Conservation (phyloP, 176 grass and related monocot species). For the Otatea glauca region DNA sequence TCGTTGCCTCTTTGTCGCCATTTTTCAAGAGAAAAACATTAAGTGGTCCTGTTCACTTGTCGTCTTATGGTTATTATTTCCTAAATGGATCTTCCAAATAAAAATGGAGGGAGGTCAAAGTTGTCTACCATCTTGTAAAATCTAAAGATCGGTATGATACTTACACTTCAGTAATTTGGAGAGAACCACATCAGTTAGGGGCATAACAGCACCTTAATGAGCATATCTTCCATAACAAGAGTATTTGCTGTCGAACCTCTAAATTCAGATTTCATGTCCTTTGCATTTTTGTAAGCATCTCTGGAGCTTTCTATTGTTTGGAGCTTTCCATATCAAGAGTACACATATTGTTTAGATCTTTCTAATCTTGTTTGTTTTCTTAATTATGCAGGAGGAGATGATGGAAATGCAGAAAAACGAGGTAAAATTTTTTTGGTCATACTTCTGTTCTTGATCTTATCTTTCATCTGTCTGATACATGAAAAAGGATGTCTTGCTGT, state of each 20-base stretch:
- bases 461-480: neutral
- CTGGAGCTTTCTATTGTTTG: neutral
- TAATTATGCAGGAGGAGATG: constrained; percentile 67
- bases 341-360: constrained; percentile 5
- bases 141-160: neutral
- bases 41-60: neutral
- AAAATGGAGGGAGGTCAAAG: neutral
- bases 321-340: neutral
- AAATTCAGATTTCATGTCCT: neutral
- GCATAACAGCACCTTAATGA: neutral
- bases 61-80: neutral
- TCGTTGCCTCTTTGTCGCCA: neutral
- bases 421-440: constrained; percentile 42
- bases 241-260: neutral
- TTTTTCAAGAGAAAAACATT: neutral
- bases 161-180: neutral
- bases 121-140: neutral
- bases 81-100: neutral
- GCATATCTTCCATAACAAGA: neutral
- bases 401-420: constrained; percentile 81
- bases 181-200: neutral
- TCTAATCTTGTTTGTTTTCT: constrained; percentile 16
- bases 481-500: neutral
- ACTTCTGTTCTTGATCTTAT: constrained; percentile 9
- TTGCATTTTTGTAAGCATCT: neutral